These are phyloP conservation scores for Lyophyllum semitale DNA, from an alignment of 768 basidiomycete genomes.

Conservation along the genomic window DNA sequence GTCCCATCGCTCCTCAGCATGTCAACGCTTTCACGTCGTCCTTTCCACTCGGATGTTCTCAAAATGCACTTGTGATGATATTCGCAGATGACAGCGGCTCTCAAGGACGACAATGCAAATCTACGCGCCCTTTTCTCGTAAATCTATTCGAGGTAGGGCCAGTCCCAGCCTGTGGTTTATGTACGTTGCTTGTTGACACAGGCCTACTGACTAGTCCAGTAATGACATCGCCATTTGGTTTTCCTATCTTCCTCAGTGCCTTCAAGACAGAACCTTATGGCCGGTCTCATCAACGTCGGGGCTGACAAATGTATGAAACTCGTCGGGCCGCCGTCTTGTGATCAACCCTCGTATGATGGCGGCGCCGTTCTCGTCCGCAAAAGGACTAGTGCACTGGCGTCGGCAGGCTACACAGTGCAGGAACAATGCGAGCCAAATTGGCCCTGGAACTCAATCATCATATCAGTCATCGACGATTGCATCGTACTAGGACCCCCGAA, in stretches of 20 bases:
- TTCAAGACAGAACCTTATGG: neutral
- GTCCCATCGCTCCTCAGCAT: neutral
- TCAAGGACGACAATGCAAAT: neutral
- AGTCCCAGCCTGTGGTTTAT: neutral
- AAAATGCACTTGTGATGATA: neutral
- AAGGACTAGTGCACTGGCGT: constrained; percentile 4
- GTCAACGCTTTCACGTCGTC: neutral
- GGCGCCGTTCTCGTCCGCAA: neutral
- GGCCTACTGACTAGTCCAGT: neutral
- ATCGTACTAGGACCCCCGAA: too few relatives aligned
- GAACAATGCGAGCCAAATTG: constrained; percentile 1
- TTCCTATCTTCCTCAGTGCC: neutral
- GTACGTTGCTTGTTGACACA: neutral
- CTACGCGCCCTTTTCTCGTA: neutral
- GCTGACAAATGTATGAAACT: neutral
- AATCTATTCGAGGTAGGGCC: neutral
- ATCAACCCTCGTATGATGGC: neutral
- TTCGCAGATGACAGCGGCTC: neutral
- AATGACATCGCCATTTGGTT: neutral
- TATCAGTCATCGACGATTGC: neutral
- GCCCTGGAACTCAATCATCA: constrained; percentile 10
- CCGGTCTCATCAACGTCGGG: constrained; percentile 1
- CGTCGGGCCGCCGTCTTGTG: neutral
- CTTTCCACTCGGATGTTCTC: constrained; percentile 8
- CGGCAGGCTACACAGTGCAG: neutral